Base-by-base conservation (phyloP, 225 moss, liverwort and hornwort species). In the Physcomitrellopsis africana region DNA sequence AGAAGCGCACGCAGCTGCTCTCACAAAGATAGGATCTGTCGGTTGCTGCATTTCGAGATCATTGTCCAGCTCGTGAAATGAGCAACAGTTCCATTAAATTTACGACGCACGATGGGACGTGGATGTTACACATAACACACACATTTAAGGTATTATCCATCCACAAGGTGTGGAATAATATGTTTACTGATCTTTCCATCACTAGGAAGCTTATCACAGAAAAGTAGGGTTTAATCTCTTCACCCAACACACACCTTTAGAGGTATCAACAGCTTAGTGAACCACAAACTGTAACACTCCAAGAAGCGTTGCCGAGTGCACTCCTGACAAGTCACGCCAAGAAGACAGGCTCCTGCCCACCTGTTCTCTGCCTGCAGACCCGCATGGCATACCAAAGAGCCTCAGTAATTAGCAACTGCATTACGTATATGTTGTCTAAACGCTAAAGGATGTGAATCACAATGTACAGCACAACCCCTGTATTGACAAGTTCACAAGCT, bases 1-100 rank as follows among this genome's bases (percentile, higher is more conserved):
- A 67, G 99, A 93, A 72, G 99, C 99, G 76, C 99, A 99, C 69
- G 99, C 95, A 76, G 99, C 92, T 46, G 95, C 99, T 77, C 99
- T 95, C 67, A 99, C 90, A 80, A 99, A 99, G 56, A 95, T 89
- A 72, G 99, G 93, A 82, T 99, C 99, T 68, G 95, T 93, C 45
- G 92, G 87, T 90, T 99, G 99, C 99, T 99, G 99, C 86, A 88
- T 73, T 76, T 56, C 59, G 41, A 74, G 58, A 84, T 61, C 75
- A 81, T 32, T 44, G 60, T 62, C 64, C 77, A 77, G 42, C 71
- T 65, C 44, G 43, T 59, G 32, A 66, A 72, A 60, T 66, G 65
- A 79, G 74, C 41, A 59, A 66, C 51, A 45, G 13, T 10, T 23
- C 11, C 11, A 52, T 60, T 42, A 10, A 32, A 37, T 56, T 77